Conservation (phyloP, 495 filamentous ascomycete species). For the Aspergillus sclerotioniger region DNA sequence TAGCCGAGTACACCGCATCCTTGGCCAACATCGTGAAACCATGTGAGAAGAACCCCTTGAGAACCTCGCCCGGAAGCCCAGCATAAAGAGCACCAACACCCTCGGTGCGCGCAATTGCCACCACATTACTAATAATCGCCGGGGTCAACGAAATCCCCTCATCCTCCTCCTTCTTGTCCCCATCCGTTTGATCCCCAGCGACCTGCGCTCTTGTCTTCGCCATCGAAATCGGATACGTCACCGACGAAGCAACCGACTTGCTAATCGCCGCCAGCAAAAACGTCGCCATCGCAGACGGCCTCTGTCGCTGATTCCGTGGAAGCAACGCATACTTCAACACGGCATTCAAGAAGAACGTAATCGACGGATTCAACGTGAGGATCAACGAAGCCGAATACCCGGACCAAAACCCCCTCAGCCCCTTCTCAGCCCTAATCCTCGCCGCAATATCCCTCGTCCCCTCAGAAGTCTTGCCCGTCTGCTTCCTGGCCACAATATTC, state of each 20-base stretch:
- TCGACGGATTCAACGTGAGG: constrained; percentile 79
- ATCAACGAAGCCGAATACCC: constrained; percentile 81
- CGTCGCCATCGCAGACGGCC: constrained; percentile 51
- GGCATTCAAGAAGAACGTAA: constrained; percentile 84
- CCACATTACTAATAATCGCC: constrained; percentile 62
- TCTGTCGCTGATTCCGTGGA: constrained; percentile 46
- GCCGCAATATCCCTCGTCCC: constrained; percentile 57
- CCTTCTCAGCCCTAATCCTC: constrained; percentile 68
- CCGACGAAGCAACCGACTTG: constrained; percentile 72
- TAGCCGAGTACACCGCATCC: constrained; percentile 70
- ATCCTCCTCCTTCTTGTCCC: constrained; percentile 11
- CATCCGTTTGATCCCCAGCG: constrained; percentile 18
- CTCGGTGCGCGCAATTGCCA: constrained; percentile 62
- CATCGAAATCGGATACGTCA: constrained; percentile 85
- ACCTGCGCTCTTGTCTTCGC: constrained; percentile 76
- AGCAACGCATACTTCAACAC: constrained; percentile 60
- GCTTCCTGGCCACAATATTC: constrained; percentile 80
- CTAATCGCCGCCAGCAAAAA: constrained; percentile 79
- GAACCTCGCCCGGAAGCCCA: constrained; percentile 70
- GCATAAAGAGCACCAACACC: constrained; percentile 72
- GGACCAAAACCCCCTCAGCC: constrained; percentile 79
- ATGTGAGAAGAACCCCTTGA: constrained; percentile 84
- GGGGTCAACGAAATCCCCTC: constrained; percentile 30
- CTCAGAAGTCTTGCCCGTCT: constrained; percentile 58
- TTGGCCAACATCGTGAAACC: constrained; percentile 91